Conservation (phyloP, 2,329 filamentous ascomycete species). For the Neophaeococcomyces aloes region DNA sequence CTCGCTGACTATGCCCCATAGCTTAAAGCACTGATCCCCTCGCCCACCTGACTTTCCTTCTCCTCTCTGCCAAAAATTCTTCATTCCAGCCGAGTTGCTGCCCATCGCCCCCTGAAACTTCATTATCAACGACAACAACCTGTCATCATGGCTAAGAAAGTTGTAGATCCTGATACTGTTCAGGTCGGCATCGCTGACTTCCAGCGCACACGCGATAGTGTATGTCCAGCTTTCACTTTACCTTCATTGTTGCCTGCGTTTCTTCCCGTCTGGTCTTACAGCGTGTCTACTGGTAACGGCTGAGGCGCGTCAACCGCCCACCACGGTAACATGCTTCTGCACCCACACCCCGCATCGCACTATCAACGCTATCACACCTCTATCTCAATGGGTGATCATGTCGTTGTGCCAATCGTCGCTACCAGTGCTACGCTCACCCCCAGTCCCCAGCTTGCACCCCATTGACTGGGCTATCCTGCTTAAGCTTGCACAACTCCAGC, state of each 20-base stretch:
- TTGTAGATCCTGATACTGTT: constrained; percentile 23
- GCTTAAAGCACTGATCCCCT: constrained; percentile 8
- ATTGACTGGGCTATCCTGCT: too few relatives aligned
- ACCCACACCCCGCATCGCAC: too few relatives aligned
- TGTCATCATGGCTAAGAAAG: constrained; percentile 19
- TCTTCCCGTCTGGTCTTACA: not conserved
- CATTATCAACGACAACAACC: not conserved
- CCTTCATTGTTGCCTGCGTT: not conserved
- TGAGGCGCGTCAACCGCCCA: too few relatives aligned
- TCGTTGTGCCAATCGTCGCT: too few relatives aligned
- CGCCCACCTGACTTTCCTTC: not conserved
- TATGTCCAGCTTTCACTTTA: constrained; percentile 44
- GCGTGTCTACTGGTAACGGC: not conserved
- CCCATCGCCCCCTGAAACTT: not conserved
- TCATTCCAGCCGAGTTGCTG: not conserved
- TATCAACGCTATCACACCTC: too few relatives aligned
- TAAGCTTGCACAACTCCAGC: not conserved
- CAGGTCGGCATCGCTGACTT: constrained; percentile 59
- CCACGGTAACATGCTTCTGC: too few relatives aligned
- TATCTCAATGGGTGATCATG: too few relatives aligned
- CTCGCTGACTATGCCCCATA: not conserved
- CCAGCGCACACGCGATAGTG: constrained; percentile 67
- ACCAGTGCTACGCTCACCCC: too few relatives aligned
- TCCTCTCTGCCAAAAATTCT: too few relatives aligned
- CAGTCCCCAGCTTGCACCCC: too few relatives aligned